These are phyloP conservation scores for Leccinum fuscescens DNA, from an alignment of 1,284 basidiomycete genomes.

Conservation along the genomic window DNA sequence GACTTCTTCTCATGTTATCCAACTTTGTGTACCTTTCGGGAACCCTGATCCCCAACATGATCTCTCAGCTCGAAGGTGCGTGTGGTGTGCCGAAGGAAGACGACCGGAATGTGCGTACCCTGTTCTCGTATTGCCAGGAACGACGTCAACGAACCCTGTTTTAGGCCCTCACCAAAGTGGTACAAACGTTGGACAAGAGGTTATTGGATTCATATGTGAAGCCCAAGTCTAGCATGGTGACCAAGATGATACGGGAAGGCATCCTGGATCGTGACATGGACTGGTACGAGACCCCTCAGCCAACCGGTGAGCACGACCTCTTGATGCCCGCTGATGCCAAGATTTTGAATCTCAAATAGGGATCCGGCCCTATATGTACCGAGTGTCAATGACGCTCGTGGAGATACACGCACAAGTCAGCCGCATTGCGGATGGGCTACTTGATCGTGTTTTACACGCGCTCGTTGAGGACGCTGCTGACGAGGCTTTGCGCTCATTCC, in stretches of 20 bases:
- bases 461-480: constrained; percentile 83
- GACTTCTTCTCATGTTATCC: constrained; percentile 86
- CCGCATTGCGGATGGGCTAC: constrained; percentile 72
- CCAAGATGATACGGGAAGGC: constrained; percentile 70
- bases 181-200: constrained; percentile 81
- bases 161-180: constrained; percentile 75
- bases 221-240: constrained; percentile 71
- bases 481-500: constrained; percentile 83
- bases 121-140: neutral
- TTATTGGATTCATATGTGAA: constrained; percentile 87
- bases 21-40: constrained; percentile 82
- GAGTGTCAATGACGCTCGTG: constrained; percentile 85
- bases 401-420: constrained; percentile 91
- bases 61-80: constrained; percentile 76
- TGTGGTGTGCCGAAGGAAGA: constrained; percentile 76
- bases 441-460: constrained; percentile 79
- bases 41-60: constrained; percentile 74
- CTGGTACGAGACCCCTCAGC: constrained; percentile 89
- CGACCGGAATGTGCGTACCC: constrained; percentile 60
- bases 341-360: constrained; percentile 46
- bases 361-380: constrained; percentile 93
- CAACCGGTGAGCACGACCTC: constrained; percentile 59
- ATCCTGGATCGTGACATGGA: constrained; percentile 81
- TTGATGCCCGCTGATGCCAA: neutral
- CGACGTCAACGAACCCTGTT: constrained; percentile 5